Percentiles rank a stretch among this genome's conserved stretches.
phyloP scores from a whole-genome alignment of 2,329 filamentous ascomycete genomes.

The Dothiorella sarmentorum region DNA sequence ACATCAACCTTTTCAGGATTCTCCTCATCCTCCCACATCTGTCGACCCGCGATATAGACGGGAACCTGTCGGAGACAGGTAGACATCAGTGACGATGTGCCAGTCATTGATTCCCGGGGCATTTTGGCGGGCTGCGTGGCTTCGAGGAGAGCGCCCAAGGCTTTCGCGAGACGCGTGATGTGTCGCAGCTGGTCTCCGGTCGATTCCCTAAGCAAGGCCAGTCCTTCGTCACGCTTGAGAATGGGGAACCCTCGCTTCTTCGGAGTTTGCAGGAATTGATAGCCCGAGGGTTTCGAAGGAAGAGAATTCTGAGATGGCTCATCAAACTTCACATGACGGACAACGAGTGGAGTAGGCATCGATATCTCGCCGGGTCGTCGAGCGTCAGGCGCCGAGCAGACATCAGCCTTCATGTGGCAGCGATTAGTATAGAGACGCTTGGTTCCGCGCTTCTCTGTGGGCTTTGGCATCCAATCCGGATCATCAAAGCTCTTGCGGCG shows the following conservation, averaged over 20 bases:
- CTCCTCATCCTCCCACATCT: slow-evolving; percentile 35
- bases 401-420: slow-evolving; percentile 22
- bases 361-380: slow-evolving; percentile 14
- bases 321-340: background rate
- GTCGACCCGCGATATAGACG: slow-evolving; percentile 39
- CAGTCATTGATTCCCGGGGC: background rate
- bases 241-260: background rate
- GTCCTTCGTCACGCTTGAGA: background rate
- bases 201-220: background rate
- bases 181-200: background rate
- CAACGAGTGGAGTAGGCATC: slow-evolving; percentile 1
- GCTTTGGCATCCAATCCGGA: slow-evolving; percentile 36
- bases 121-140: slow-evolving; percentile 23
- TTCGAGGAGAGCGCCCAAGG: slow-evolving; percentile 29
- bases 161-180: background rate
- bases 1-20: slow-evolving; percentile 32
- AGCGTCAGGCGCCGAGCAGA: background rate
- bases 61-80: slow-evolving; percentile 41
- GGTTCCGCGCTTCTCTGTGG: slow-evolving; percentile 22
- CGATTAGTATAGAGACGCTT: slow-evolving; percentile 36
- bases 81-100: slow-evolving; percentile 37
- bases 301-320: background rate
- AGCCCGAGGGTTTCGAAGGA: background rate
- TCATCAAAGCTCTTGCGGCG: slow-evolving; percentile 3
- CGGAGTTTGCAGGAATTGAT: background rate